Evolutionary conservation across 2,329 filamentous ascomycete species (phyloP), one percentile per base, ranked within the genome.

Genomic region (Diplodia intermedia): DNA sequence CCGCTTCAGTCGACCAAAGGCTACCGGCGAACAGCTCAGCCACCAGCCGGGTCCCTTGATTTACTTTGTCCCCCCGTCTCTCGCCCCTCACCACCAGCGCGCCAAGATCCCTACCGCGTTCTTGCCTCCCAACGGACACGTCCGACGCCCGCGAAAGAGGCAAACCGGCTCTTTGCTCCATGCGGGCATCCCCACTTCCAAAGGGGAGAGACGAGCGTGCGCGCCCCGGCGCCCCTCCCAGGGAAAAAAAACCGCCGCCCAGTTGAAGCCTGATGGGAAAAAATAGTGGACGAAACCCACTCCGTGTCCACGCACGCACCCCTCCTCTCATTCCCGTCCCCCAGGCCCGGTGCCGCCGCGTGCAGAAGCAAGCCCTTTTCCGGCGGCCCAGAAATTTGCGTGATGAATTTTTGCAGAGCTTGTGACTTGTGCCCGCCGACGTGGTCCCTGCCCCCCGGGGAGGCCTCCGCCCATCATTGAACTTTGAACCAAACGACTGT

Each of bases 391-490:
- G 8, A 26, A 49, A 49, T 47, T 47, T 47, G 6, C 18, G 11
- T 56, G 33, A 33, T 38, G 53, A 56, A 36, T 56, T 56, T 63
- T 63, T 52, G 29, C 60, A 15, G 36, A 38, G 60, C 60, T 63
- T 63, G 60, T 63, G 60, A 63, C 60, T 62, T 40, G 57, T n/a
- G 29, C 6, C 6, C n/a, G 33, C 8, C 33, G 33, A 3, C 33
- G 11, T 11, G 29, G 20, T n/a, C 26, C 15, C 29, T 23, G 23
- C 57, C 18, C 18, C 40, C 26, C 40, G 40, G 38, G 38, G 12
- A 15, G 12, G 12, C 6, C 38, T 43, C 38, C 38, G 38, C 38
- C 38, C 15, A 43, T 3, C 23, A 26, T 26, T 26, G 23, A 26
- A 26, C 23, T 26, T 26, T 26, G 23, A 26, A 26, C 3, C 23